These are phyloP conservation scores for Boletus semigastroideus DNA, from an alignment of 1,284 basidiomycete species.

Conservation along the genomic window DNA sequence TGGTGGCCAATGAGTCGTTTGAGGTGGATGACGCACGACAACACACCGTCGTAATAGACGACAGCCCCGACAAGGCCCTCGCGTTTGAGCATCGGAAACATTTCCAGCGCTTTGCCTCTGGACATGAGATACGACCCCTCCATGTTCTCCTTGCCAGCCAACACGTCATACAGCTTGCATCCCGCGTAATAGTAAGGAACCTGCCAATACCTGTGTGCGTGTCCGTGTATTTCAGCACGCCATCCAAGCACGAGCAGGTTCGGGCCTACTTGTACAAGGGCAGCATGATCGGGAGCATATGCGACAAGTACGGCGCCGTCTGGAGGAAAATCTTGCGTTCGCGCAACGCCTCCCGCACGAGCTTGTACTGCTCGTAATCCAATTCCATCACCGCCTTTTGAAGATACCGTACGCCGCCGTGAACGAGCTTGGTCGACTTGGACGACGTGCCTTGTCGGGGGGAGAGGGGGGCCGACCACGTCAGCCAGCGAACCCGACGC, in stretches of 20 bases:
- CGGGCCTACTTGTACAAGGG: slow-evolving; percentile 78
- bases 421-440: slow-evolving; percentile 97
- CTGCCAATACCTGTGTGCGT: slow-evolving; percentile 83
- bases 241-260: too few relatives aligned
- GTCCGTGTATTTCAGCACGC: background rate
- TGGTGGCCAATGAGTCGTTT: slow-evolving; percentile 29
- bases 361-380: slow-evolving; percentile 96
- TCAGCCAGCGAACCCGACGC: background rate
- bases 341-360: slow-evolving; percentile 91
- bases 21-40: background rate
- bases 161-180: slow-evolving; percentile 94
- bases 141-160: slow-evolving; percentile 98
- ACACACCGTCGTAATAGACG: slow-evolving; percentile 92
- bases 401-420: slow-evolving; percentile 96
- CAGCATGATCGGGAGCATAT: slow-evolving; percentile 93
- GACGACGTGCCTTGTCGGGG: slow-evolving; percentile 71
- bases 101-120: slow-evolving; percentile 88
- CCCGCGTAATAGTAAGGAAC: slow-evolving; percentile 96
- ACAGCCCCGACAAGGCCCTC: slow-evolving; percentile 94
- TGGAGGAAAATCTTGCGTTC: slow-evolving; percentile 94
- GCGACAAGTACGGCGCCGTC: slow-evolving; percentile 91
- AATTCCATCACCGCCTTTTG: slow-evolving; percentile 96
- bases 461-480: background rate
- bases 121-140: slow-evolving; percentile 94
- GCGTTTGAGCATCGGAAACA: slow-evolving; percentile 94